Percentiles rank a stretch among this genome's conserved stretches.
phyloP scores from a whole-genome alignment of 257 asterid species.

The Vinca minor region DNA sequence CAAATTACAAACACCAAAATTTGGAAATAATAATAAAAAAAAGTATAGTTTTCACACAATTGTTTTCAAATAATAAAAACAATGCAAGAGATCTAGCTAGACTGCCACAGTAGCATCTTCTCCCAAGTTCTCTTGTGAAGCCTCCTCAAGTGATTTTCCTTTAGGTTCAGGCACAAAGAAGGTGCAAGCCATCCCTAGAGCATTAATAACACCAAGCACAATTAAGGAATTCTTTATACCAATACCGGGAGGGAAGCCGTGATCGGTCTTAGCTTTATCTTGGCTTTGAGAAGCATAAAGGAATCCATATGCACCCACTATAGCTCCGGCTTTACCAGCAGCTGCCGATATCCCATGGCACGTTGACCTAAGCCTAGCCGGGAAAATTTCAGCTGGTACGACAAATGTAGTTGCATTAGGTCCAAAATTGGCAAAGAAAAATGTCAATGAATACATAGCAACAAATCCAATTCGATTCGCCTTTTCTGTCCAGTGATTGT shows the following conservation, averaged over 20 bases:
- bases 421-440: conserved; percentile 19
- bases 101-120: too few species aligned
- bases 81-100: too few species aligned
- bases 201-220: conserved; percentile 2
- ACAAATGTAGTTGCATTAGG: conserved; percentile 21
- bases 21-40: too few species aligned
- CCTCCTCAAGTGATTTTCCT: conserved; percentile 14
- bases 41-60: too few species aligned
- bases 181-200: conserved; percentile 11
- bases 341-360: conserved; percentile 14
- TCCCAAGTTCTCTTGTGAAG: conserved; percentile 4
- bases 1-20: too few species aligned
- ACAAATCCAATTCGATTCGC: too few species aligned
- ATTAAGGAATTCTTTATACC: conserved; percentile 9
- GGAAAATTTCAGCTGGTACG: conserved; percentile 19
- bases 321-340: conserved; percentile 13
- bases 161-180: conserved; percentile 10
- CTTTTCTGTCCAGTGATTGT: too few species aligned
- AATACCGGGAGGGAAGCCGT: conserved; percentile 5
- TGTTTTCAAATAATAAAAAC: too few species aligned
- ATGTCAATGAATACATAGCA: conserved; percentile 5
- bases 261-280: neutral
- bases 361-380: conserved; percentile 16
- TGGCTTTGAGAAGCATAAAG: conserved; percentile 9
- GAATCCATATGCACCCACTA: conserved; percentile 14